Evolutionary conservation across 805 yeast species (phyloP), one percentile per base, ranked within the genome.

Genomic region (Starmerella potacharoeniae): DNA sequence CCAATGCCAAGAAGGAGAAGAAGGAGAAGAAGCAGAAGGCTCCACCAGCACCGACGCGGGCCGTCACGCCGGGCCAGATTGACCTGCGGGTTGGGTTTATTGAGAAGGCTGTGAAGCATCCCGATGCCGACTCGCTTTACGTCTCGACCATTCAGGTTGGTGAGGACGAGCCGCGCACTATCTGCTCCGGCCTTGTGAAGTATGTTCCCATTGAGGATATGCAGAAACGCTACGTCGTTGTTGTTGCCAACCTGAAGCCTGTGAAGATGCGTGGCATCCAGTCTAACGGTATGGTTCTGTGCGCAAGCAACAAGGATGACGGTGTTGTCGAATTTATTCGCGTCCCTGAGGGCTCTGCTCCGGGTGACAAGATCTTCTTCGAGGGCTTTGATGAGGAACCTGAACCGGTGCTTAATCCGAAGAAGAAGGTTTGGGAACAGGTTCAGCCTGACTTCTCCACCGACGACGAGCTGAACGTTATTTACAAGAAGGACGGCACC

Each of bases 191-290:
- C 64, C 77, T 93, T 66, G 97, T 89, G 60, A 87, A 87, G 64
- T 82, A 86, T 73, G 78, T 86, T 68, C 83, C 95, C 42, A 70
- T 95, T 61, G 97, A 93, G 74, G 95, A 85, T 44, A 84, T 93
- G 96, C 98, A 93, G 78, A 80, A 87, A 71, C 84, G 97, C 71
- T 79, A 79, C 65, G 95, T 91, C 51, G 84, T 93, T 47, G 84
- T 84, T 55, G 89, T 93, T 65, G 96, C 97, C 64, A 95, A 95
- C 77, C 80, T 93, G 73, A 93, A 93, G 75, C 98, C 98, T 17
- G 98, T 90, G 43, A 83, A 83, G 66, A 93, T 93, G 99, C 84
- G 98, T 75, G 97, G 98, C 62, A 82, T 93, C 67, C 88, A 88
- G 71, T 89, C 97, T 9, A 75, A 82, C 51, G 99, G 96, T 52